A percentile compares a stretch with the other conserved stretches of the same genome.
phyloP scores from a whole-genome alignment of 805 yeast genomes.

The Saturnispora saitoi region DNA sequence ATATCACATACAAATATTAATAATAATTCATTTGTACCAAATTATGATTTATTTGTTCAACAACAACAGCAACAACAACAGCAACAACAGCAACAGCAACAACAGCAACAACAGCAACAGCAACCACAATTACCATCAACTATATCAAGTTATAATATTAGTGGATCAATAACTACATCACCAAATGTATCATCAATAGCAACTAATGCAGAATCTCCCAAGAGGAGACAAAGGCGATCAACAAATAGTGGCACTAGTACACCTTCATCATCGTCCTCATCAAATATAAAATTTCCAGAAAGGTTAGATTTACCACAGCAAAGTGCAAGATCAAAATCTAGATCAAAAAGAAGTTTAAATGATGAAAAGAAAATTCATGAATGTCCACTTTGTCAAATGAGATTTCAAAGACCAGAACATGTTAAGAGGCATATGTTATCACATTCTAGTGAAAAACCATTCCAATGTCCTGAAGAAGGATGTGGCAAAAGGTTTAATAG shows the following conservation, averaged over 20 bases:
- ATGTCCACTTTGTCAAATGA: conserved; percentile 55
- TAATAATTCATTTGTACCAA: not conserved
- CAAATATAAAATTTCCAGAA: conserved; percentile 20
- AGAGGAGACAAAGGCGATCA: conserved; percentile 3
- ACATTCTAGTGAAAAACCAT: conserved; percentile 52
- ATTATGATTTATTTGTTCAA: not conserved
- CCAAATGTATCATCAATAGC: conserved; percentile 4
- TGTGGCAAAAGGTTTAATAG: conserved; percentile 52
- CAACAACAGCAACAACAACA: conserved; percentile 3
- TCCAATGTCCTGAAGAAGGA: conserved; percentile 40
- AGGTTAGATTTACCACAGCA: conserved; percentile 27
- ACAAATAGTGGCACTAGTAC: conserved; percentile 7
- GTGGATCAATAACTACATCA: conserved; percentile 3
- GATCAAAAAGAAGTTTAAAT: conserved; percentile 24
- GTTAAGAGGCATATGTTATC: conserved; percentile 56
- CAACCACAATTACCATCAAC: not conserved
- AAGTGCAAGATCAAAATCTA: conserved; percentile 28
- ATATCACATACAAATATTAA: not conserved
- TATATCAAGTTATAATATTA: not conserved
- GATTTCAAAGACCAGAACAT: conserved; percentile 65
- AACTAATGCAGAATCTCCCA: not conserved
- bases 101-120: not conserved
- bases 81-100: not conserved
- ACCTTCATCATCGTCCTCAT: conserved; percentile 6
- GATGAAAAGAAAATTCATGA: conserved; percentile 49